Evolutionary conservation across 2,329 filamentous ascomycete species (phyloP), one percentile per base, ranked within the genome.

Genomic region (Zalaria obscura): DNA sequence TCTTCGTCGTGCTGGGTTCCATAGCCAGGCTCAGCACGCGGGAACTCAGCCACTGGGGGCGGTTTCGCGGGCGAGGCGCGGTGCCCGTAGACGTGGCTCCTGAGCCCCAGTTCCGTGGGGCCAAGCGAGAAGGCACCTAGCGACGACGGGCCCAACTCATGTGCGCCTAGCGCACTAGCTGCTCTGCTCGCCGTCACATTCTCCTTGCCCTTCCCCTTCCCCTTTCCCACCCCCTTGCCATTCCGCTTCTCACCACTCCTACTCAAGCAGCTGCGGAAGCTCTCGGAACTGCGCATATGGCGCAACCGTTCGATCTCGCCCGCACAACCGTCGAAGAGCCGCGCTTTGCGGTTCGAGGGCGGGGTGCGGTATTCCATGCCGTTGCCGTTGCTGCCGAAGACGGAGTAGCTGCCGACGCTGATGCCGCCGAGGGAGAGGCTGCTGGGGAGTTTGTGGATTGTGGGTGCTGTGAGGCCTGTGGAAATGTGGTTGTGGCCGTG

Each of bases 251-350:
- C 18, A 18, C 18, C 18, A 18, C 18, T 18, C 18, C 18, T 18
- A 18, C 18, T 18, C 18, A 18, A 18, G 18, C 18, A 2, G 42
- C 46, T 49, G 10, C 47, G 44, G 5, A 53, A 36, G 5, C 53
- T 54, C 38, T 54, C 51, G 38, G 53, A 45, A 40, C 56, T 58
- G 32, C 46, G 49, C 43, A 55, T 52, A 27, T 50, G 35, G 27
- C 50, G 44, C 40, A 55, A 36, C 3, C 50, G 50, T 25, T 27
- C 41, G 5, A 4, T 8, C 6, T 29, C 11, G 25, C 25, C 28
- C 10, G 25, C 7, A 8, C 38, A 45, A 8, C 38, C 40, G 31
- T 36, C 40, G 38, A 52, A 44, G 8, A 50, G 32, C 4, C 46
- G 43, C 5, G 41, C 51, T 45, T 47, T 52, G n/a, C 50, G 45